These are phyloP conservation scores for Hymenoscyphus albidus DNA, from an alignment of 2,329 filamentous ascomycete genomes.

Conservation along the genomic window DNA sequence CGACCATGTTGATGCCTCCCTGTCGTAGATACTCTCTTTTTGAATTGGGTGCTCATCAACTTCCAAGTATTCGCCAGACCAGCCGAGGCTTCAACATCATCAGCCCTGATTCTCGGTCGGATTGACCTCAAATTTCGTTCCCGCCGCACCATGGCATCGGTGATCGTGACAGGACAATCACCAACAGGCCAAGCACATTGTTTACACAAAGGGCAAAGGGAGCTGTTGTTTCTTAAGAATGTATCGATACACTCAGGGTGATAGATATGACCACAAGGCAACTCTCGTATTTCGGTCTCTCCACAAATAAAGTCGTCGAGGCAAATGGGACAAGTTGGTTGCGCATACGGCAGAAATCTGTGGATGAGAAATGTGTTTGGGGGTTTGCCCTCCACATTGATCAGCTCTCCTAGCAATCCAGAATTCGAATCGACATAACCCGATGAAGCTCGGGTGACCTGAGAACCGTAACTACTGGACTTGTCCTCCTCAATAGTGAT, in stretches of 20 bases:
- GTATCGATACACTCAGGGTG: conserved; percentile 88
- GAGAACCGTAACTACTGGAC: neutral
- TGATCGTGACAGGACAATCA: conserved; percentile 63
- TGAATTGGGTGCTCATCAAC: conserved; percentile 14
- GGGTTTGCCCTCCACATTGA: conserved; percentile 5
- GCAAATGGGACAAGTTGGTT: conserved; percentile 87
- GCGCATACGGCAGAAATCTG: conserved; percentile 53
- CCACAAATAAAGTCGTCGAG: conserved; percentile 72
- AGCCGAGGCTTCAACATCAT: conserved; percentile 17
- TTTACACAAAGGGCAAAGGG: conserved; percentile 89
- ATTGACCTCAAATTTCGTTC: conserved; percentile 63
- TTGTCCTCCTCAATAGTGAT: neutral
- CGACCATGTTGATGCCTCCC: conserved; percentile 6
- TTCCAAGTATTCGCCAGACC: conserved; percentile 11
- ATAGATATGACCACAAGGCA: conserved; percentile 89
- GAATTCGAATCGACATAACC: neutral
- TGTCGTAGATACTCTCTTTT: conserved; percentile 8
- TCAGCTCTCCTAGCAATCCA: neutral
- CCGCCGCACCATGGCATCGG: conserved; percentile 80
- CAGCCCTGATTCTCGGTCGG: conserved; percentile 24
- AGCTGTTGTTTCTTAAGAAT: conserved; percentile 74
- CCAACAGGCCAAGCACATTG: conserved; percentile 69
- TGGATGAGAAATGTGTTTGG: conserved; percentile 19
- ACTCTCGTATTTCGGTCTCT: conserved; percentile 71
- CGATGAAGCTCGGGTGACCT: conserved; percentile 5